Base-by-base conservation (phyloP, 345 rosid species). In the Pistacia vera region DNA sequence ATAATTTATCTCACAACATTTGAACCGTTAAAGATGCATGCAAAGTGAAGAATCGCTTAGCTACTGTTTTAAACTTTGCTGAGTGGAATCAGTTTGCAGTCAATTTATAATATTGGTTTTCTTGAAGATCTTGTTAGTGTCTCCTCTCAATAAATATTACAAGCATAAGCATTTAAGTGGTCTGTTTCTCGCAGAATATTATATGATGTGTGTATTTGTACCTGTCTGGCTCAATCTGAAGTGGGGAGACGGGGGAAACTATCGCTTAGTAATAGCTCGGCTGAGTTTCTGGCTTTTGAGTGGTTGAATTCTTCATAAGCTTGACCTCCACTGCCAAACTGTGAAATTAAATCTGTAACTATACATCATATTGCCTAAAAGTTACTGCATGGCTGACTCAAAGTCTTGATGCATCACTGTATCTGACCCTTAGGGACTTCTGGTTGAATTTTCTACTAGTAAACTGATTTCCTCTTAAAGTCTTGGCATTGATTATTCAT, bases 231-330 rank as follows among this genome's bases (percentile, higher is more conserved):
- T 67, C 38, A 51, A 3, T 68, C 59, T 68, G 36, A 2, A 30
- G 71, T 14, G 44, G 36, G 20, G 48, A 61, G 51, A 30, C 8
- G 3, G 22, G 58, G 55, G 63, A 61, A 51, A 72, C 68, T 3
- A 5, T 6, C 69, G n/a, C 17, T 52, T 5, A 46, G 3, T 11
- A 28, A 20, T 46, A 70, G 52, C 22, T 70, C 69, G 52, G 62
- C 66, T 8, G 51, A 61, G 68, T 13, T 55, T 20, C 68, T 44
- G 65, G 71, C 75, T 64, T 77, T 59, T 68, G 73, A 28, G 72
- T 60, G 5, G 38, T 68, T 35, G 14, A 28, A 36, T 28, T 76
- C 41, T 60, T 36, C 16, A 52, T 64, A 67, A 33, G 58, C 51
- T 68, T 68, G 20, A 54, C 38, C 63, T 51, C 56, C 54, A 71